Base-by-base conservation (phyloP, 1,284 basidiomycete genomes). In the Vanrija sp. region DNA sequence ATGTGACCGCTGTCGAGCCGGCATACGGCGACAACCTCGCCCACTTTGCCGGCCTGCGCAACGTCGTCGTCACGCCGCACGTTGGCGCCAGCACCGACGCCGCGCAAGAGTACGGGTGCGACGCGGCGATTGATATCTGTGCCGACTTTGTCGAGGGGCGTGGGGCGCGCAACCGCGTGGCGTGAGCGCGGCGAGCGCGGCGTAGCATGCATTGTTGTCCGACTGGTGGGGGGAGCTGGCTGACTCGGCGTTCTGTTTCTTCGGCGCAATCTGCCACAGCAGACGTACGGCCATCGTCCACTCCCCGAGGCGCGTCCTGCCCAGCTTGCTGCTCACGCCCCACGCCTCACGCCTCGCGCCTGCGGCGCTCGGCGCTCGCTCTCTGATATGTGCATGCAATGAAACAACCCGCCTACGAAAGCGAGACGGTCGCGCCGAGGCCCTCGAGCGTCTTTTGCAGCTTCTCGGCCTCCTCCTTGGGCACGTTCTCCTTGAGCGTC, bases 381-480 rank as follows among this genome's bases (percentile, higher is more conserved):
- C 41, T 31, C 25, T 45, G 18, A 45, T 25, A 16, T 25, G 42
- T 43, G 42, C 42, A 43, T 43, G 42, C 42, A 20, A 43, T 24
- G 15, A 9, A 16, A 16, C 15, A 19, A 3, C 14, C 10, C 23
- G 20, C 20, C 47, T 59, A 68, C 41, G 65, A 56, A 41, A 95
- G 81, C 69, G 84, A 83, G 62, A 97, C 84, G 56, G 89, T 86
- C 57, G 88, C 96, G 43, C 96, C 96, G 45, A 97, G 84, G 57
- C 79, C 86, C 78, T 90, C 86, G 77, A 99, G 88, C 24, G 85
- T 85, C 76, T 87, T 86, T 79, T 95, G 85, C 69, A 99, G 79
- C 79, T 98, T 98, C 77, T 98, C 95, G 12, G 94, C 94, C 47
- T 99, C 96, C 68, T 99, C 96, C 79, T 99, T 99, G 35, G 89